phyloP scores from a whole-genome alignment of 2,329 filamentous ascomycete genomes.

The Sclerotinia sclerotiorum region DNA sequence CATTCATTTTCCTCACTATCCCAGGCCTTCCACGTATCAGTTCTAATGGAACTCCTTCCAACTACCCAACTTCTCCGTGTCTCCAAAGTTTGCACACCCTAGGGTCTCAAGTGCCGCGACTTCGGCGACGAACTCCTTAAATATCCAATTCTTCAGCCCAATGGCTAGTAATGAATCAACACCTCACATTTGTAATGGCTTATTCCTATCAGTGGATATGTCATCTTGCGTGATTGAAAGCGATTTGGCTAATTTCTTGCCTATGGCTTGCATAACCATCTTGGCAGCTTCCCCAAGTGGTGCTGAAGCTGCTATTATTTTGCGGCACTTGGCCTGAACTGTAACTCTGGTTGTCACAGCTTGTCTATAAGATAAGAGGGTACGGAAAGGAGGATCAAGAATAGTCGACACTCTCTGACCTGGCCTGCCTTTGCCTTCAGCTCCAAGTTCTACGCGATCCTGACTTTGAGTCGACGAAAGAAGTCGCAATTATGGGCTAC shows the following conservation, averaged over 20 bases:
- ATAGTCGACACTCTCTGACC: neutral
- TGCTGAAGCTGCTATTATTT: neutral
- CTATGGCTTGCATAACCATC: conserved; percentile 31
- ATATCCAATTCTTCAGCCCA: conserved; percentile 45
- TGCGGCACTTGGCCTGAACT: neutral
- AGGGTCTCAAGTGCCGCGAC: neutral
- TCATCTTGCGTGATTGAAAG: conserved; percentile 46
- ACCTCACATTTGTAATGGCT: conserved; percentile 45
- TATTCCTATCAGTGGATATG: conserved; percentile 40
- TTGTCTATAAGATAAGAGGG: neutral
- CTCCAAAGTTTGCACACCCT: neutral
- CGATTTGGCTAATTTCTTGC: conserved; percentile 45
- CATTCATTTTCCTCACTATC: neutral
- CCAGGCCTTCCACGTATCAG: neutral
- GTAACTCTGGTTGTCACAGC: neutral
- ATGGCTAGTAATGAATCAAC: conserved; percentile 30
- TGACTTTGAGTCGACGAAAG: neutral
- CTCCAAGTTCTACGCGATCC: neutral
- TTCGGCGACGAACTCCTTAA: neutral
- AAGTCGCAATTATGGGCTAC: neutral
- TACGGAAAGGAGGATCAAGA: neutral
- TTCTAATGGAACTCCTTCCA: neutral
- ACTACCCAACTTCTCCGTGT: neutral
- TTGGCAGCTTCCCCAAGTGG: neutral
- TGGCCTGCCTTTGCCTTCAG: neutral